Evolutionary conservation across 1,284 basidiomycete genomes (phyloP), one percentile per base, ranked within the genome.

Genomic region (Leccinum solheimii): DNA sequence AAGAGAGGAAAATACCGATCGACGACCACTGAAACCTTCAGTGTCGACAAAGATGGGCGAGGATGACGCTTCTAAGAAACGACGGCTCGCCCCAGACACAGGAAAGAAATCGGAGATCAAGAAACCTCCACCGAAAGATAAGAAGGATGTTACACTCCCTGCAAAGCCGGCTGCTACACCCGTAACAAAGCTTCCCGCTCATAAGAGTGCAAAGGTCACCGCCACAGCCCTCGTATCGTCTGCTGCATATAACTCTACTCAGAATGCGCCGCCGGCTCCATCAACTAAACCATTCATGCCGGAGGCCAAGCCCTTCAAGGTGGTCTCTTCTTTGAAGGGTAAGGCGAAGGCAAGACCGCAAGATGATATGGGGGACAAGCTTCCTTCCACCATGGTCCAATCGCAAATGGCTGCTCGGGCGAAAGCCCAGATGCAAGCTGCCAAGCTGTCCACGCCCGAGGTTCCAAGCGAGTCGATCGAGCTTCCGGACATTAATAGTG

Each of bases 401-500:
- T 80, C 80, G 5, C 84, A 87, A 69, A 88, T 87, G 86, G 81
- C 84, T n/a, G 84, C 85, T 43, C 83, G 85, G 16, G 83, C 81
- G 27, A 86, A 87, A 68, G 84, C 84, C 19, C 87, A 89, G 65
- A 77, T 89, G 60, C 83, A 86, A 64, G 84, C 87, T 58, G 83
- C 83, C 49, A 85, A 83, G 67, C 78, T 80, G 64, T 73, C 75
- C 19, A 66, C 72, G 67, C 65, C 81, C 73, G 73, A 85, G 72
- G 74, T 88, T 59, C 75, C 85, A 13, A 91, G 87, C 68, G 94
- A 97, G 78, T 88, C 84, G 66, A 95, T 95, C 67, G 93, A 94
- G 69, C 80, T 98, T 38, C 95, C 95, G 0, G 95, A 97, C 60
- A 94, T 97, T 69, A 90, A 94, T 66, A 95, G 92, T 76, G 95